Conservation (phyloP, 371 early-diverging fungal species). For the Haplosporangium sp. region DNA sequence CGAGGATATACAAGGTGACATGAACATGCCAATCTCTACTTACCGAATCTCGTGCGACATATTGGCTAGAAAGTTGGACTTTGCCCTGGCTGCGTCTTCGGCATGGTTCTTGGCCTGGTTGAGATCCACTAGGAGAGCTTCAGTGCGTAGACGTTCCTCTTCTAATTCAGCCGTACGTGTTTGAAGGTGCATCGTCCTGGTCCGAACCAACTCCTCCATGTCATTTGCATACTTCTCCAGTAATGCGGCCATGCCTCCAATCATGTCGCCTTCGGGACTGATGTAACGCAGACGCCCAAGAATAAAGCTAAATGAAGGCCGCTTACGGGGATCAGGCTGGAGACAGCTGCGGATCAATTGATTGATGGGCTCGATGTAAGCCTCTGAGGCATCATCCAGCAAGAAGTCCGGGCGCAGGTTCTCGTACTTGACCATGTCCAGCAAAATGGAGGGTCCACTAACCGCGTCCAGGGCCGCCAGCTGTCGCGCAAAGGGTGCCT, state of each 20-base stretch:
- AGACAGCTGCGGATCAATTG: conserved; percentile 58
- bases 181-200: conserved; percentile 62
- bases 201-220: conserved; percentile 63
- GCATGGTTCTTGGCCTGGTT: conserved; percentile 63
- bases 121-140: conserved; percentile 54
- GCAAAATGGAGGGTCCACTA: conserved; percentile 21
- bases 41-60: conserved; percentile 69
- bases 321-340: conserved; percentile 44
- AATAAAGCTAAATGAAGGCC: conserved; percentile 57
- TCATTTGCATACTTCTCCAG: conserved; percentile 65
- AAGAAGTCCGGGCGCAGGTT: conserved; percentile 48
- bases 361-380: conserved; percentile 56
- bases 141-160: conserved; percentile 60
- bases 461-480: conserved; percentile 22
- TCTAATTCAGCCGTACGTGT: conserved; percentile 63
- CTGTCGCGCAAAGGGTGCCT: conserved; percentile 56
- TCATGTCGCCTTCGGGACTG: conserved; percentile 61
- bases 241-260: conserved; percentile 65
- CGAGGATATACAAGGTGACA: background rate
- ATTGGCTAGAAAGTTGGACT: conserved; percentile 67
- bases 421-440: conserved; percentile 43
- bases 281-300: conserved; percentile 56
- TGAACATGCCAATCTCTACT: background rate
- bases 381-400: conserved; percentile 55
- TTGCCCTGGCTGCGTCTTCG: conserved; percentile 64